Evolutionary conservation across 345 rosid species (phyloP), one percentile per base, ranked within the genome.

Genomic region (Aethionema arabicum): DNA sequence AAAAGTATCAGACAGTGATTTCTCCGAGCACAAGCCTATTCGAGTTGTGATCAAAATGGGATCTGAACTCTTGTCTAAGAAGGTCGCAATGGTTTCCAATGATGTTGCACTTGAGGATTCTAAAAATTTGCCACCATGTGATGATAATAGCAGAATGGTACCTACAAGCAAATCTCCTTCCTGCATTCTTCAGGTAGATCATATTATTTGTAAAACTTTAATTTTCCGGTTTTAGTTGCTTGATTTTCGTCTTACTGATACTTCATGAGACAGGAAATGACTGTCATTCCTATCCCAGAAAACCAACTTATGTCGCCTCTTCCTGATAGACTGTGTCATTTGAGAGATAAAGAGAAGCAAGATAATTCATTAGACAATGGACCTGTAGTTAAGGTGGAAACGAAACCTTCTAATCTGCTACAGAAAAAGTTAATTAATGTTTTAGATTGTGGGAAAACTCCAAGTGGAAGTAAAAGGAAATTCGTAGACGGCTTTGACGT

Each of bases 251-350:
- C 52, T 72, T 37, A 59, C 56, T 46, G 51, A 42, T 39, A 65
- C 45, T 54, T 66, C 37, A 38, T 68, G 63, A 69, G 78, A 74
- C 83, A 87, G 97, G 80, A 71, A 33, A 85, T 87, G 97, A 80
- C 84, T 58, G 76, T 83, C 41, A 56, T 70, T 64, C 74, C 69
- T 7, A 78, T 85, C 56, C 81, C 82, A 55, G 76, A 77, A 54
- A 72, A 68, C 50, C 70, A 40, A 53, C 60, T 87, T 54, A 46
- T 85, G 73, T 90, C 93, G 7, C 93, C 97, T 57, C 88, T 90
- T 64, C 79, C 80, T 66, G 83, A 78, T 8, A 74, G 68, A 72
- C 74, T 87, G 43, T 62, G 81, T 61, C 68, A 50, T 63, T 54
- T 81, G 71, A 66, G 46, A 5, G 66, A 73, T 41, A 79, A 78